A percentile compares a stretch with the other conserved stretches of the same genome.
These are phyloP conservation scores for Phialemoniopsis sp. DNA, from an alignment of 2,329 filamentous ascomycete species.

Conservation along the genomic window DNA sequence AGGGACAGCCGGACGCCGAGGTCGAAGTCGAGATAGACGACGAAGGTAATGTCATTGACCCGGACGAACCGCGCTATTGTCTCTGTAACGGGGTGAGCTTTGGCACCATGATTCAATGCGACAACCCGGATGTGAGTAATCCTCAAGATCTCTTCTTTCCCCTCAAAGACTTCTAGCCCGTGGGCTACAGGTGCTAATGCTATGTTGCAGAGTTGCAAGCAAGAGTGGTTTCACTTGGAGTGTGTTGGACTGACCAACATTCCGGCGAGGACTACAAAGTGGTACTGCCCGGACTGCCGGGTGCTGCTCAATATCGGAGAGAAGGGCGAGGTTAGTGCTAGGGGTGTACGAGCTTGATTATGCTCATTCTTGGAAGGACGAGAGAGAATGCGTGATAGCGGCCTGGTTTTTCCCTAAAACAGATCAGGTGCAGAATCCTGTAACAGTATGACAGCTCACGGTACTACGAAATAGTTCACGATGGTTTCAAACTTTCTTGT, in stretches of 20 bases:
- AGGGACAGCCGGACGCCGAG: conserved; percentile 41
- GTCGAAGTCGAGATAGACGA: conserved; percentile 58
- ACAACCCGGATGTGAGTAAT: conserved; percentile 66
- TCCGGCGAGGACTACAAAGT: conserved; percentile 70
- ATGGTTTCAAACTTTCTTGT: too few relatives aligned
- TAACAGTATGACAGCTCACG: too few relatives aligned
- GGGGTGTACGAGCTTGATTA: conserved; percentile 31
- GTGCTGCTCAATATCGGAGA: conserved; percentile 58
- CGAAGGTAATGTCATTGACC: conserved; percentile 67
- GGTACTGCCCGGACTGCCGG: conserved; percentile 79
- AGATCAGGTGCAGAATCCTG: too few relatives aligned
- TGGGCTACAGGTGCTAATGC: background rate
- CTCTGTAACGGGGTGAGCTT: conserved; percentile 76
- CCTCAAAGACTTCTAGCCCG: too few relatives aligned
- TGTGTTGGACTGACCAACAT: conserved; percentile 68
- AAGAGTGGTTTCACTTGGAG: conserved; percentile 81
- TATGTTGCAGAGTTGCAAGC: conserved; percentile 57
- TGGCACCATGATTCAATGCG: conserved; percentile 79
- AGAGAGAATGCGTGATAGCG: too few relatives aligned
- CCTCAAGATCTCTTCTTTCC: conserved; percentile 3
- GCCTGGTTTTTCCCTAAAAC: too few relatives aligned
- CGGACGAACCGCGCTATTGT: conserved; percentile 73
- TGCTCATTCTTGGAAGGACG: too few relatives aligned
- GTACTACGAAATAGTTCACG: too few relatives aligned
- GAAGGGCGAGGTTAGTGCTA: conserved; percentile 58